phyloP scores from a whole-genome alignment of 2,329 filamentous ascomycete genomes.

The Penicillium hesseltinei region DNA sequence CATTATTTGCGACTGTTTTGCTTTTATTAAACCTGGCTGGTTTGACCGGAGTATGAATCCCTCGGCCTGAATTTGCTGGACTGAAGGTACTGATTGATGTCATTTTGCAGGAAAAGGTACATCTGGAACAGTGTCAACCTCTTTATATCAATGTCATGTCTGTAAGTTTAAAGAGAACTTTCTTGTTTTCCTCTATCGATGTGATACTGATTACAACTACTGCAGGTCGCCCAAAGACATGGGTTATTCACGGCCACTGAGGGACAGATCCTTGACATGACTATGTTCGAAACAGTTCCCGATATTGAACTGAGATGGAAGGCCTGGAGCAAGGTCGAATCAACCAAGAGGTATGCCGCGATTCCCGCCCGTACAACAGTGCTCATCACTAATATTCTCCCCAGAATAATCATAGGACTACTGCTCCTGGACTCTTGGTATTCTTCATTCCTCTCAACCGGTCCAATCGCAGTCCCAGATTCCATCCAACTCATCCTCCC shows the following conservation, averaged over 20 bases:
- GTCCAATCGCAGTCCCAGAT: conserved; percentile 48
- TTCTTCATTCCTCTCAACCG: conserved; percentile 48
- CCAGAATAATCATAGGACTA: conserved; percentile 47
- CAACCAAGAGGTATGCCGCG: conserved; percentile 43
- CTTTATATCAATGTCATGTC: conserved; percentile 52
- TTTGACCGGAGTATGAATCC: conserved; percentile 18
- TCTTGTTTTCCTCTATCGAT: background rate
- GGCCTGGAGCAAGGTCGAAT: conserved; percentile 54
- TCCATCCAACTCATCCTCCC: conserved; percentile 48
- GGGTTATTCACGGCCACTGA: conserved; percentile 49
- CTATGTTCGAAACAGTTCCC: conserved; percentile 43
- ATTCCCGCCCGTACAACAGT: background rate
- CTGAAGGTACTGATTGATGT: conserved; percentile 7
- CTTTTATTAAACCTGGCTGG: conserved; percentile 44
- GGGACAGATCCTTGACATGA: conserved; percentile 41
- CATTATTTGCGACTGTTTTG: conserved; percentile 49
- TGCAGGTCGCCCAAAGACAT: conserved; percentile 43
- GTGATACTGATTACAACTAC: conserved; percentile 4
- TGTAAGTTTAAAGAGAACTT: conserved; percentile 20
- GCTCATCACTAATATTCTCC: conserved; percentile 6
- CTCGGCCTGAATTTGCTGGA: background rate
- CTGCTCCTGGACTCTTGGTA: conserved; percentile 50
- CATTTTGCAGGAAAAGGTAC: conserved; percentile 37
- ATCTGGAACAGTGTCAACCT: conserved; percentile 51
- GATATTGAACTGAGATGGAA: conserved; percentile 52